Evolutionary conservation across 805 yeast species (phyloP).

Genomic region (Komagataella ulmi): DNA sequence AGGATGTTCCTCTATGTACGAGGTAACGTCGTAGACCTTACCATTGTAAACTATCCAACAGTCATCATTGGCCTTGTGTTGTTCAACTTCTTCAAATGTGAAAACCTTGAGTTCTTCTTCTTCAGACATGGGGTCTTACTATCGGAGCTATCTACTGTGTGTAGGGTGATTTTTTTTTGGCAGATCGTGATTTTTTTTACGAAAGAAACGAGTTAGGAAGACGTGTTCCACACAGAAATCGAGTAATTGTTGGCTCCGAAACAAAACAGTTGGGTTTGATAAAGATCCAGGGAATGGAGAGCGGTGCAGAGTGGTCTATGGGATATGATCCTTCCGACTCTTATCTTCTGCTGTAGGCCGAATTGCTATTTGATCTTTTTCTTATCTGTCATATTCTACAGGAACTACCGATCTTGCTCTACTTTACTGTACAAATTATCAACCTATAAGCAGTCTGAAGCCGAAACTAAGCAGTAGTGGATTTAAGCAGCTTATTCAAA

Average conservation of each 20-base stretch:
- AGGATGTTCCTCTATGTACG: conserved; percentile 70
- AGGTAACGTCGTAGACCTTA: conserved; percentile 64
- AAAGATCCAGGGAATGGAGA: not conserved
- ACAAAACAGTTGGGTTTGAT: not conserved
- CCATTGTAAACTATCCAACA: conserved; percentile 79
- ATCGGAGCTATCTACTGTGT: not conserved
- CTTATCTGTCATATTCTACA: not conserved
- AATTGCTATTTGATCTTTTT: no score
- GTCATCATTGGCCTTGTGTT: conserved; percentile 65
- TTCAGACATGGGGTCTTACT: not conserved
- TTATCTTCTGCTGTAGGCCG: not conserved
- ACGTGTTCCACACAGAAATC: not conserved
- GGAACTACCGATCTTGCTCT: not conserved
- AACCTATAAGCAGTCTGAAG: not conserved
- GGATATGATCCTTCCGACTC: not conserved
- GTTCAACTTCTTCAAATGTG: conserved; percentile 54
- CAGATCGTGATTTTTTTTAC: not conserved
- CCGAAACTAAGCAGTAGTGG: not conserved
- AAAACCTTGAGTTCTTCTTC: conserved; percentile 32
- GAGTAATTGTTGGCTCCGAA: not conserved
- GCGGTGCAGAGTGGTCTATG: no score
- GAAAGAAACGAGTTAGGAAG: not conserved
- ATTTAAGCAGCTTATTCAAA: not conserved
- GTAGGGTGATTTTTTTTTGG: not conserved
- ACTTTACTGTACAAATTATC: not conserved